Evolutionary conservation across 1,139 yeast genomes (phyloP), one percentile per base, ranked within the genome.

Genomic region (Citeromyces hawaiiensis): DNA sequence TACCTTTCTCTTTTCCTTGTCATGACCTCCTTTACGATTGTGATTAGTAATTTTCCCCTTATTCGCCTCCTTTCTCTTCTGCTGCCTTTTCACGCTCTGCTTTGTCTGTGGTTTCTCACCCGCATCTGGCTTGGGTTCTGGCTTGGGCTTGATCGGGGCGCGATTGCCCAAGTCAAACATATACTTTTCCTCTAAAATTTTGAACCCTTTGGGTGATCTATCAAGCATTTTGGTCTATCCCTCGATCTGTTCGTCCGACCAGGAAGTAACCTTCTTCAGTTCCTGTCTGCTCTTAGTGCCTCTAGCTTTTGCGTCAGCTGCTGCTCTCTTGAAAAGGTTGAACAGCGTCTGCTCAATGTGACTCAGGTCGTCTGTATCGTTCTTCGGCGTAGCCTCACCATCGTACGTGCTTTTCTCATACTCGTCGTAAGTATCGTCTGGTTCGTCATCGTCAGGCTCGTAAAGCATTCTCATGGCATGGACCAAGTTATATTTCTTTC

Each of bases 181-280:
- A 48, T 63, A 78, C 47, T 70, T 70, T 41, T 78, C 83, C 49
- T 83, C 94, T 42, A 83, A 54, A 5, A 72, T 44, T 45, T 68
- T 69, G 45, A 69, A 78, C 43, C 83, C 63, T 39, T 67, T 61
- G 1, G 93, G 87, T 37, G 78, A 72, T 47, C 72, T 72, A 38
- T 72, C 68, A 29, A 87, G 56, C 80, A 83, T 81, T 44, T 82
- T 62, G 1, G 82, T 80, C 96, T 96, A 88, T 0, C 95, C 95
- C 62, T 88, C 96, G 37, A 88, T 73, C 55, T 86, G 94, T 52
- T 85, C 96, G 55, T 87, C 91, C 0, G 87, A 66, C 95, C 94
- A 83, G 1, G 64, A 64, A 0, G 79, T 71, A 32, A 61, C 60
- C 13, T 56, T 52, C 47, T 69, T 73, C 51, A 86, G 59, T 17